Evolutionary conservation across 108 stramenopile species (phyloP).

Genomic region (Nitzschia sp.): DNA sequence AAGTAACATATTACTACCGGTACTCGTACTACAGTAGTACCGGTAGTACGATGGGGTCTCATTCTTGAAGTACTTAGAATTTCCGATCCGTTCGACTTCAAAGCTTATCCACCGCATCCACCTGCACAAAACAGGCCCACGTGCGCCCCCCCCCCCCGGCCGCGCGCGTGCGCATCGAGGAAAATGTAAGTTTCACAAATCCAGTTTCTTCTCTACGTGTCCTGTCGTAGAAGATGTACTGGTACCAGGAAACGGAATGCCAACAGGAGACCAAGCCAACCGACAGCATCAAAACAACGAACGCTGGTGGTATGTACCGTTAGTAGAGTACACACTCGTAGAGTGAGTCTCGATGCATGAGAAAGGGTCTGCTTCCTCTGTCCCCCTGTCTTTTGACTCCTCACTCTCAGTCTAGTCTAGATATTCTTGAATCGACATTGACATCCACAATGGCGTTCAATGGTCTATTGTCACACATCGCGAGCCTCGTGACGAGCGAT

Average conservation of each 20-base stretch:
- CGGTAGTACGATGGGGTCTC: too few relatives aligned
- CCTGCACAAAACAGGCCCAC: too few relatives aligned
- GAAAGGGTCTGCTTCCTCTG: neutral
- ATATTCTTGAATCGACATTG: neutral
- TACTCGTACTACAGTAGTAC: too few relatives aligned
- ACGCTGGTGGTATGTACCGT: too few relatives aligned
- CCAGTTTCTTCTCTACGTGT: neutral
- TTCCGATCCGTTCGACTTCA: too few relatives aligned
- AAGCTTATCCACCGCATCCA: too few relatives aligned
- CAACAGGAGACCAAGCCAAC: neutral
- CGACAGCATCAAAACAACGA: neutral
- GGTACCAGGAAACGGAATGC: neutral
- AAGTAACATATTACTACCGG: too few relatives aligned
- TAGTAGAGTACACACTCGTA: too few relatives aligned
- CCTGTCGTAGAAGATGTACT: neutral
- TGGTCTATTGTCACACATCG: constrained; percentile 20
- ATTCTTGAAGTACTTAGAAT: too few relatives aligned
- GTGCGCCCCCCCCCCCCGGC: too few relatives aligned
- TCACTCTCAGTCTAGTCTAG: neutral
- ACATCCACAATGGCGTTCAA: constrained; percentile 38
- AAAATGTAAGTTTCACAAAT: too few relatives aligned
- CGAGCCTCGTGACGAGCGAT: constrained; percentile 27
- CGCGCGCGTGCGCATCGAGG: too few relatives aligned
- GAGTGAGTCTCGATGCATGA: neutral
- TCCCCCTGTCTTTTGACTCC: neutral